phyloP scores from a whole-genome alignment of 768 basidiomycete genomes.

The Pisolithus marmoratus region DNA sequence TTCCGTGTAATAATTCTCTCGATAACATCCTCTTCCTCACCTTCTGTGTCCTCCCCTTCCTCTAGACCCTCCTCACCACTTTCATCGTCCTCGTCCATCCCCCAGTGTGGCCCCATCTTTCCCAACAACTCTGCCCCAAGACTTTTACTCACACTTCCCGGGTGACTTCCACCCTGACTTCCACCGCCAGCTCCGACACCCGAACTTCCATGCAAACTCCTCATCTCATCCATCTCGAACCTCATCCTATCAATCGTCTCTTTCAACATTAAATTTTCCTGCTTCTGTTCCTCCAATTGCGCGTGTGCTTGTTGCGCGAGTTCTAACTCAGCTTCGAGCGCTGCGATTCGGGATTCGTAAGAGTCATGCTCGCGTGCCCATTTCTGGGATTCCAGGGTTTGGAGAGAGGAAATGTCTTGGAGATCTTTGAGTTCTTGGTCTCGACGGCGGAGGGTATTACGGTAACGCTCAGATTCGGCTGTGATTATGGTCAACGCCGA shows the following conservation, averaged over 20 bases:
- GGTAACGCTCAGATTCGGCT: constrained; percentile 77
- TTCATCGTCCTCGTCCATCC: constrained; percentile 32
- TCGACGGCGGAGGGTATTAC: constrained; percentile 65
- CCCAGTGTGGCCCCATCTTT: constrained; percentile 48
- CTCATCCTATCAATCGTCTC: constrained; percentile 95
- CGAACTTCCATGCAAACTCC: constrained; percentile 39
- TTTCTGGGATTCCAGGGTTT: constrained; percentile 63
- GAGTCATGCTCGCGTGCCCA: constrained; percentile 61
- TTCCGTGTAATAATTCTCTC: constrained; percentile 87
- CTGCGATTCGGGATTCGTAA: constrained; percentile 64
- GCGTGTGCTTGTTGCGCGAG: constrained; percentile 67
- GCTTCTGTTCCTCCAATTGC: constrained; percentile 87
- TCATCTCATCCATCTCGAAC: constrained; percentile 91
- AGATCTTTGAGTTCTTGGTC: constrained; percentile 67
- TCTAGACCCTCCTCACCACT: constrained; percentile 42
- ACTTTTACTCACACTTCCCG: constrained; percentile 63
- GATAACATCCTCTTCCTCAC: constrained; percentile 59
- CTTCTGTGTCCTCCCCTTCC: constrained; percentile 52
- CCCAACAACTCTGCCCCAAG: constrained; percentile 67
- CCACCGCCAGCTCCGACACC: constrained; percentile 31
- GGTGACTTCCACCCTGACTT: constrained; percentile 43
- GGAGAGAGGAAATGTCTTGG: constrained; percentile 53
- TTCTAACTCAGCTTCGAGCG: constrained; percentile 67
- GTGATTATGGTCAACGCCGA: not conserved
- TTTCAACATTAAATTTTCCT: constrained; percentile 87